Conservation (phyloP, 177 flowering plant genomes). For the Vitis hybrid region DNA sequence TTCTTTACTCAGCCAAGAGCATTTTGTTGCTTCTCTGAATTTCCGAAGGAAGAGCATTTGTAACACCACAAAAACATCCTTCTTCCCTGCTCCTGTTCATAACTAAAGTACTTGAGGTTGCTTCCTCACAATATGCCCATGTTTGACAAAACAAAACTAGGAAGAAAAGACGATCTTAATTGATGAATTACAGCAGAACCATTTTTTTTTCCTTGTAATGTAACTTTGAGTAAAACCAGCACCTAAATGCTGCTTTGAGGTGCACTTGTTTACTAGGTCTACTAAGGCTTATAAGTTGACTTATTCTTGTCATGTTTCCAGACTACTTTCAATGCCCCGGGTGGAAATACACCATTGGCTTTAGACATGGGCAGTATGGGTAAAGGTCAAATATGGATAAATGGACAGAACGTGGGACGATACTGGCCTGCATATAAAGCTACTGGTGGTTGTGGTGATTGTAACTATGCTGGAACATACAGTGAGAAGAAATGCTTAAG, state of each 20-base stretch:
- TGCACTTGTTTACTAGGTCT: no score
- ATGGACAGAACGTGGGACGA: slow-evolving; percentile 64
- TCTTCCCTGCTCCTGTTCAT: no score
- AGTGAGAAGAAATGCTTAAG: slow-evolving; percentile 50
- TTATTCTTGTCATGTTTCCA: slow-evolving; percentile 18
- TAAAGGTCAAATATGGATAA: slow-evolving; percentile 71
- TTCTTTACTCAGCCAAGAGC: no score
- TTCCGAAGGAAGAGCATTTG: no score
- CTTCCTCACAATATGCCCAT: no score
- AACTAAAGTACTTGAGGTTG: no score
- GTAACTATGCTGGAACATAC: slow-evolving; percentile 53
- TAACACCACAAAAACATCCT: no score
- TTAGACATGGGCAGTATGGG: slow-evolving; percentile 70
- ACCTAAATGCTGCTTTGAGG: no score
- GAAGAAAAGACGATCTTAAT: background rate
- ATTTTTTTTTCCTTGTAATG: background rate
- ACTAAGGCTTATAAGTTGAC: slow-evolving; percentile 2
- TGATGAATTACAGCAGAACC: background rate
- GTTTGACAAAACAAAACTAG: no score
- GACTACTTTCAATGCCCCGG: slow-evolving; percentile 59
- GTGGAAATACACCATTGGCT: slow-evolving; percentile 57
- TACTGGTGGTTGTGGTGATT: slow-evolving; percentile 38
- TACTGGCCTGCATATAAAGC: slow-evolving; percentile 66
- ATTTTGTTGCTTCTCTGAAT: no score
- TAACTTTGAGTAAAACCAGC: no score